Base-by-base conservation (phyloP, 768 basidiomycete species). In the Rhodotorula graminis region DNA sequence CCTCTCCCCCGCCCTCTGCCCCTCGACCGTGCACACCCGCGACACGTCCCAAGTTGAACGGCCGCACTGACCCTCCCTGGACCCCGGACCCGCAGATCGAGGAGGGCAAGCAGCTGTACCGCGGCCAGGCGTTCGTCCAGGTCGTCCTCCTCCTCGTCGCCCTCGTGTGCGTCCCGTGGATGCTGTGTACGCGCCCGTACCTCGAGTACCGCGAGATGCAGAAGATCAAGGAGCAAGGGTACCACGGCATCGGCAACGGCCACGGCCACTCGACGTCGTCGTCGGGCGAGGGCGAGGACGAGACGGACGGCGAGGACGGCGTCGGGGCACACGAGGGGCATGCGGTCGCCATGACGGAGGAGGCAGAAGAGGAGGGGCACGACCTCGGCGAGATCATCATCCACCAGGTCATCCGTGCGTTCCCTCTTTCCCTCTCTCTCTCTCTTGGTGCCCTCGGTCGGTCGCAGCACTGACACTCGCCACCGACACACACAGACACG, bases 321-420 rank as follows among this genome's bases (percentile, higher is more conserved):
- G 88, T 85, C 61, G 23, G 37, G 18, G 91, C 91, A 79, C 90
- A 92, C 79, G 29, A 67, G 58, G 91, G 91, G 80, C 90, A 73
- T 27, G 74, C 65, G 44, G 74, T 72, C 47, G 77, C 33, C 85
- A 91, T 62, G 85, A 86, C n/a, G 14, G 89, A 91, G 78, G 87
- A 88, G 77, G 85, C 83, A 77, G 86, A 67, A 46, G 58, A 65
- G 33, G 90, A 90, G 67, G 90, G 88, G 76, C 88, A 79, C 60
- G 93, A 96, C 79, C 92, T 97, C 81, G 84, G 93, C 79, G 96
- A 99, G 81, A 87, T 96, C 70, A 87, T 96, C 33, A 91, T 98
- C 71, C 95, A 99, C 82, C 96, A 99, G 81, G 85, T 96, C 73
- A 99, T 99, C 79, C 96, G 98, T 82, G 95, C 93, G 63, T 67